A percentile compares a stretch with the other conserved stretches of the same genome.
Evolutionary conservation across 495 filamentous ascomycete genomes (phyloP).

Genomic region (Penicillium verhagenii): DNA sequence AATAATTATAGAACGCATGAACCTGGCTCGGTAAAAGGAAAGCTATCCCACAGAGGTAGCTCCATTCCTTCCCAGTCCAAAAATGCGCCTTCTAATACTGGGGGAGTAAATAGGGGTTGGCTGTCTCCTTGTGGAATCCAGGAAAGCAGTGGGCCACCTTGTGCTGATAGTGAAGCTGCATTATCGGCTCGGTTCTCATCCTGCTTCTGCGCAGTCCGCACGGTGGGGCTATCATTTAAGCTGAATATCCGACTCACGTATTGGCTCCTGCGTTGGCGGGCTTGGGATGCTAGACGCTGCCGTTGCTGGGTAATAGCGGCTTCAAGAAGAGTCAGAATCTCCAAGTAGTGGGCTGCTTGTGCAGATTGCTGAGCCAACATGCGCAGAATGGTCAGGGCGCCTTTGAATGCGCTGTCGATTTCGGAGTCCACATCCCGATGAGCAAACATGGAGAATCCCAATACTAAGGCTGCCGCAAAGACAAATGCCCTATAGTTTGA

Average conservation of each 20-base stretch:
- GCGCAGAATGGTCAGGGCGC: slow-evolving; percentile 30
- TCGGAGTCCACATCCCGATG: slow-evolving; percentile 32
- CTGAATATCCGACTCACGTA: slow-evolving; percentile 43
- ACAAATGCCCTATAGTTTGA: slow-evolving; percentile 34
- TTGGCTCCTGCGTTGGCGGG: slow-evolving; percentile 29
- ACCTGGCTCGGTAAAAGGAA: slow-evolving; percentile 34
- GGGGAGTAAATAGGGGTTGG: slow-evolving; percentile 13
- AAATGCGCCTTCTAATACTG: slow-evolving; percentile 19
- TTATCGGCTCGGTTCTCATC: slow-evolving; percentile 5
- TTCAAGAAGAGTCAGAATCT: slow-evolving; percentile 34
- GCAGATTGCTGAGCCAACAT: slow-evolving; percentile 36
- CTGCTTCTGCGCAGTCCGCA: slow-evolving; percentile 7
- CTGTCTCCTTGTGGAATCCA: slow-evolving; percentile 22
- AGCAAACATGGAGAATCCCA: slow-evolving; percentile 45
- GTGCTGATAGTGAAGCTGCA: slow-evolving; percentile 6
- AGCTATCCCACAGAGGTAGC: slow-evolving; percentile 36
- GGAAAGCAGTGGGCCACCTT: slow-evolving; percentile 13
- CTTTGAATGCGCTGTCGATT: slow-evolving; percentile 32
- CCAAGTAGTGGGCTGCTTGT: slow-evolving; percentile 41
- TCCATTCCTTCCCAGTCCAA: slow-evolving; percentile 36
- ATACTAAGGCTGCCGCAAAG: slow-evolving; percentile 42
- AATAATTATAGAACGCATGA: slow-evolving; percentile 13
- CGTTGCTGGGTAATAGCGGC: slow-evolving; percentile 35
- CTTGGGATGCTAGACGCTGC: slow-evolving; percentile 28
- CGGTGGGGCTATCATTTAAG: slow-evolving; percentile 18